Evolutionary conservation across 2,329 filamentous ascomycete species (phyloP).

Genomic region (Sporothrix luriei): DNA sequence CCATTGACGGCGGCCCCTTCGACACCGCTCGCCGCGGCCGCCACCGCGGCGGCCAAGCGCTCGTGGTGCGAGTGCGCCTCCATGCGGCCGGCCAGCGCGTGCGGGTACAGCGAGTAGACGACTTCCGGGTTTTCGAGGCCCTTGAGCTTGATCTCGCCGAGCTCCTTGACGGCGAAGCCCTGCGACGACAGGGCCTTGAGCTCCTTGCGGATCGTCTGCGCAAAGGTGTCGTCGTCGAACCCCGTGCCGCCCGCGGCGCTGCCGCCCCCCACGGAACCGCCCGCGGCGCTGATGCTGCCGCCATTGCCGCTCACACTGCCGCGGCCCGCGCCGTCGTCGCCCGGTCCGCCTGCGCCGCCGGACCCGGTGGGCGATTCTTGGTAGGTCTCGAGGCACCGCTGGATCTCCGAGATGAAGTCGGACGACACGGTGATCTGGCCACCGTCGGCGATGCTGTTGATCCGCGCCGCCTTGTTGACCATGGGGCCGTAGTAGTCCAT

Average conservation of each 20-base stretch:
- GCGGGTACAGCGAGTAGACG: slow-evolving; percentile 93
- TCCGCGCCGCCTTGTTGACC: slow-evolving; percentile 95
- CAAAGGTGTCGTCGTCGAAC: slow-evolving; percentile 75
- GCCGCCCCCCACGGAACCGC: neutral
- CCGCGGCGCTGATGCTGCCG: neutral
- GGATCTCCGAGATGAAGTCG: slow-evolving; percentile 95
- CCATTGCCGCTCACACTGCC: slow-evolving; percentile 1
- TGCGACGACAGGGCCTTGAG: slow-evolving; percentile 83
- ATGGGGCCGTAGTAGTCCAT: slow-evolving; percentile 99
- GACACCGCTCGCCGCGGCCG: slow-evolving; percentile 33
- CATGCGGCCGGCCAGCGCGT: slow-evolving; percentile 79
- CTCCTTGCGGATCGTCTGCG: slow-evolving; percentile 81
- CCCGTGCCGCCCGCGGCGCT: slow-evolving; percentile 42
- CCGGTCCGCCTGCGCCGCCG: neutral
- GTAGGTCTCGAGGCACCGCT: slow-evolving; percentile 84
- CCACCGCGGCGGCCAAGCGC: slow-evolving; percentile 40
- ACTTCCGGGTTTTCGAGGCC: slow-evolving; percentile 96
- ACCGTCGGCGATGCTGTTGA: slow-evolving; percentile 91
- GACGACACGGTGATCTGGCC: slow-evolving; percentile 96
- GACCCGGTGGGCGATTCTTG: slow-evolving; percentile 68
- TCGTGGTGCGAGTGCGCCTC: slow-evolving; percentile 64
- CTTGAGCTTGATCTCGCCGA: slow-evolving; percentile 89
- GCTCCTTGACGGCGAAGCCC: slow-evolving; percentile 95
- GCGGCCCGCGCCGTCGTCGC: slow-evolving; percentile 6
- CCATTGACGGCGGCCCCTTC: slow-evolving; percentile 4